Conservation (phyloP, 306 rosid species). For the Cucumis melo region DNA sequence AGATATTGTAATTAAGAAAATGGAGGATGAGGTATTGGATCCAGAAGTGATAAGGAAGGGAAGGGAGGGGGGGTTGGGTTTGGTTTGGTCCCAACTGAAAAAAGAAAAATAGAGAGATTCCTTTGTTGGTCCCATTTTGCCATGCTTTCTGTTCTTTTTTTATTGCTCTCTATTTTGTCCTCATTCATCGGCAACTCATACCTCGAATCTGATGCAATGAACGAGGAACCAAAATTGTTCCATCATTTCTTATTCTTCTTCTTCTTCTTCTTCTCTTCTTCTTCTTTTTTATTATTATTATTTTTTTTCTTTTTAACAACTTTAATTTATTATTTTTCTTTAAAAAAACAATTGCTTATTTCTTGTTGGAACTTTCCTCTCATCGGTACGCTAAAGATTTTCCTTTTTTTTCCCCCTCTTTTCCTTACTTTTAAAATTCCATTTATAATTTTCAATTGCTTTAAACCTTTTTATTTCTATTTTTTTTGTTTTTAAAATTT, state of each 20-base stretch:
- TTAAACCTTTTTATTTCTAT: background rate
- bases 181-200: slow-evolving; percentile 7
- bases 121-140: background rate
- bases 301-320: background rate
- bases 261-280: background rate
- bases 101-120: background rate
- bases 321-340: background rate
- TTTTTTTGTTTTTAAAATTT: too few species aligned
- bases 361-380: slow-evolving; percentile 6
- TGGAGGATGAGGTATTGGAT: slow-evolving; percentile 2
- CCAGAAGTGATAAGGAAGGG: background rate
- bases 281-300: background rate
- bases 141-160: slow-evolving; percentile 6
- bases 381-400: background rate
- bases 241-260: background rate
- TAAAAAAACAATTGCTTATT: background rate
- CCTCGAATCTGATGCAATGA: slow-evolving; percentile 12
- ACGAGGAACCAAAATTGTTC: slow-evolving; percentile 2
- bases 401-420: too few species aligned
- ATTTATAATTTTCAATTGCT: background rate
- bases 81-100: background rate
- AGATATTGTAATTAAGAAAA: slow-evolving; percentile 7
- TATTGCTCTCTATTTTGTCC: background rate
- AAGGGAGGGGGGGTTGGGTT: too few species aligned
- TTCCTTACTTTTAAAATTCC: background rate